phyloP scores from a whole-genome alignment of 768 basidiomycete genomes.

The Amylocystis lapponica region DNA sequence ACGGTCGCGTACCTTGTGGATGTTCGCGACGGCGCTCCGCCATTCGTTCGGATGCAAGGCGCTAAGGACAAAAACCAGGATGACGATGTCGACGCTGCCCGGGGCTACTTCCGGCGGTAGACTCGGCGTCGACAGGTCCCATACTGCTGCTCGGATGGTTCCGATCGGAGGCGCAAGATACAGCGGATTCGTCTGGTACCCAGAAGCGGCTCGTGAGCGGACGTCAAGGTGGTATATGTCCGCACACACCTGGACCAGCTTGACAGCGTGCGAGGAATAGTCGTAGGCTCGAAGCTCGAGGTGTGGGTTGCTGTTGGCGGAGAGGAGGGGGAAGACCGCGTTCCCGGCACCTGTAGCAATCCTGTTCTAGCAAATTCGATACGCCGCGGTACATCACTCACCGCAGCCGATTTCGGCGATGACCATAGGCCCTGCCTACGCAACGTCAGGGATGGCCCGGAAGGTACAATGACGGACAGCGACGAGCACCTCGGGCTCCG shows the following conservation, averaged over 20 bases:
- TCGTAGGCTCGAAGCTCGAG: conserved; percentile 80
- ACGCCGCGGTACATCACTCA: conserved; percentile 29
- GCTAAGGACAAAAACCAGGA: conserved; percentile 92
- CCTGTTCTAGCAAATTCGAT: neutral
- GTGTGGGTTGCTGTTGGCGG: conserved; percentile 75
- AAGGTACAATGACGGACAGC: neutral
- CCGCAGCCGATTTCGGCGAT: conserved; percentile 93
- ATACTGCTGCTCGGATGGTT: conserved; percentile 72
- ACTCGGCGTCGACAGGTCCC: conserved; percentile 76
- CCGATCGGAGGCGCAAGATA: conserved; percentile 67
- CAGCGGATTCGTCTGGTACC: conserved; percentile 57
- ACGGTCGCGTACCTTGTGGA: conserved; percentile 49
- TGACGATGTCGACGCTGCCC: conserved; percentile 76
- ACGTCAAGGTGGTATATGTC: neutral
- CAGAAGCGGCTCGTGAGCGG: neutral
- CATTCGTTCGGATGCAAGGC: conserved; percentile 94
- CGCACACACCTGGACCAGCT: conserved; percentile 71
- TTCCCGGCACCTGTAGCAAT: conserved; percentile 80
- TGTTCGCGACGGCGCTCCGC: conserved; percentile 74
- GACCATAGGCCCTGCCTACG: conserved; percentile 66
- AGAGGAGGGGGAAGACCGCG: conserved; percentile 82
- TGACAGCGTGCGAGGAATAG: conserved; percentile 84
- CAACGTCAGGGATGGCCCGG: neutral
- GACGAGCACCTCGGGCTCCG: conserved; percentile 51
- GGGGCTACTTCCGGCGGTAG: conserved; percentile 62